These are phyloP conservation scores for Tolypocladium paradoxum DNA, from an alignment of 2,329 filamentous ascomycete genomes.

Conservation along the genomic window DNA sequence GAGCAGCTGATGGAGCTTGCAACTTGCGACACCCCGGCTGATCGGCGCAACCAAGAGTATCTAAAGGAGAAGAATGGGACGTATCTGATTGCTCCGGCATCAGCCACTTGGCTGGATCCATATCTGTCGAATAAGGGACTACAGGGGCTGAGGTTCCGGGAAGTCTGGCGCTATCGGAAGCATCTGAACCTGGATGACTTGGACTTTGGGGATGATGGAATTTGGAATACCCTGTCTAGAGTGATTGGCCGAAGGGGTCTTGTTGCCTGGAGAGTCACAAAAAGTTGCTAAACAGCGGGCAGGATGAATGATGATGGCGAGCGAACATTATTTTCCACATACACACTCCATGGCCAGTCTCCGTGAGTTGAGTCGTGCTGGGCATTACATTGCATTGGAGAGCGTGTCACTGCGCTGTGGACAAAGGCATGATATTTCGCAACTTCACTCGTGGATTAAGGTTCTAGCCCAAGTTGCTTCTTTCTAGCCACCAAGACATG, in stretches of 20 bases:
- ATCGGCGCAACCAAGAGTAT: slow-evolving; percentile 43
- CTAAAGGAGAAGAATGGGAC: slow-evolving; percentile 52
- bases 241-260: slow-evolving; percentile 55
- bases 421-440: neutral
- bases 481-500: neutral
- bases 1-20: slow-evolving; percentile 46
- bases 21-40: slow-evolving; percentile 50
- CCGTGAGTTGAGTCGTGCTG: neutral
- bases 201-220: slow-evolving; percentile 66
- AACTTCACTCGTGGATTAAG: slow-evolving; percentile 2
- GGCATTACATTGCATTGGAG: neutral
- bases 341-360: neutral
- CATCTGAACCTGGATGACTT: slow-evolving; percentile 74
- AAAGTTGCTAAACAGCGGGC: slow-evolving; percentile 33
- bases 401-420: neutral
- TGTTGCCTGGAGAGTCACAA: slow-evolving; percentile 53
- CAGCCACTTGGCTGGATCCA: slow-evolving; percentile 57
- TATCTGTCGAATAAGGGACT: slow-evolving; percentile 49
- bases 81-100: slow-evolving; percentile 63
- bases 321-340: neutral
- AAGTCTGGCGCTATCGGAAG: slow-evolving; percentile 56
- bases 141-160: slow-evolving; percentile 51
- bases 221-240: slow-evolving; percentile 58
- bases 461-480: slow-evolving; percentile 3
- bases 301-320: neutral